Conservation (phyloP, 768 basidiomycete genomes). For the Amanita inopinata region DNA sequence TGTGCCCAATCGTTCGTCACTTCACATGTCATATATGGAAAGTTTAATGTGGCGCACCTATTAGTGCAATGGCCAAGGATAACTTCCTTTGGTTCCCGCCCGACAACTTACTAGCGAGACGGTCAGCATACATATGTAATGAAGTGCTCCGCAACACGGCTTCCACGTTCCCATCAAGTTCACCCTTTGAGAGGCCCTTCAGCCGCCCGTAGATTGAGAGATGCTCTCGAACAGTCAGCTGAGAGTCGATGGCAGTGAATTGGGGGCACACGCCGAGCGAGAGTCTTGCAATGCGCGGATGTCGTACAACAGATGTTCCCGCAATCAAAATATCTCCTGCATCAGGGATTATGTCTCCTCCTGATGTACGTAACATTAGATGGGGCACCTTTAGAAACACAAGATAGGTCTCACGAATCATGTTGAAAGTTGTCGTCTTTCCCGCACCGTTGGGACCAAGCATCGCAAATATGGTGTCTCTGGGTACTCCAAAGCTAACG, state of each 20-base stretch:
- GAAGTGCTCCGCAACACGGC: conserved; percentile 50
- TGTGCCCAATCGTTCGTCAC: no score
- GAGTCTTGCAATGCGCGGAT: conserved; percentile 53
- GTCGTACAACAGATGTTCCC: conserved; percentile 53
- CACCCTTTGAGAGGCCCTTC: conserved; percentile 52
- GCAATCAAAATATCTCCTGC: conserved; percentile 61
- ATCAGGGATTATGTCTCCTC: conserved; percentile 61
- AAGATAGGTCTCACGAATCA: conserved; percentile 46
- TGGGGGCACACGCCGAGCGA: conserved; percentile 78
- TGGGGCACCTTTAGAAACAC: not conserved
- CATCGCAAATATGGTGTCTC: conserved; percentile 57
- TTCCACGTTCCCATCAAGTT: conserved; percentile 44
- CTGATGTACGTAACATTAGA: conserved; percentile 21
- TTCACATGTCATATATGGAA: no score
- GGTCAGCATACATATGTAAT: conserved; percentile 50
- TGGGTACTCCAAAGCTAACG: conserved; percentile 57
- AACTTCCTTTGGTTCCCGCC: conserved; percentile 77
- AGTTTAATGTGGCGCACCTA: conserved; percentile 29
- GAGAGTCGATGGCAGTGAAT: conserved; percentile 73
- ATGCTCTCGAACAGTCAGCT: conserved; percentile 73
- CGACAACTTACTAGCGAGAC: conserved; percentile 64
- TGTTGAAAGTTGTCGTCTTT: conserved; percentile 75
- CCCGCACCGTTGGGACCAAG: conserved; percentile 81
- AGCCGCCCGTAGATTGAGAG: conserved; percentile 61
- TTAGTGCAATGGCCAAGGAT: conserved; percentile 66